Base-by-base conservation (phyloP, 352 stramenopile species). In the Pythium oligandrum region DNA sequence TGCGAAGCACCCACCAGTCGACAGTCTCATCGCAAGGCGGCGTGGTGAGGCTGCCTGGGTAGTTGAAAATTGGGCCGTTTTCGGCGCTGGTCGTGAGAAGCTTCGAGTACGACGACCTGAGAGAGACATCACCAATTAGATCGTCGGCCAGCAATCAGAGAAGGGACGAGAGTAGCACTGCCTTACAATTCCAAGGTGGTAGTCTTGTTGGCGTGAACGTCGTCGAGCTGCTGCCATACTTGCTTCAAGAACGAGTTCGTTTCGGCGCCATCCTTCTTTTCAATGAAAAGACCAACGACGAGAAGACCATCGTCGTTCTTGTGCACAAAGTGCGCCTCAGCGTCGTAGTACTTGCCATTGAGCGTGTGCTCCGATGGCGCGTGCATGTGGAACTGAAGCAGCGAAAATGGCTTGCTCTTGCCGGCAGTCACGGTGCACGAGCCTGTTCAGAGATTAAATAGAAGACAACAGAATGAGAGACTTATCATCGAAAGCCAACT, bases 1-100 rank as follows among this genome's bases (percentile, higher is more conserved):
- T 68, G 51, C 78, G 46, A 42, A 87, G 56, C 26, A 89, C 68
- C 73, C 75, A 89, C 78, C 78, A 89, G 53, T 85, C 66, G 1
- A 73, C 78, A 40, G 53, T 74, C 53, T 87, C 78, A 42, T 60
- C 51, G 36, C 78, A 89, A 9, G 40, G 51, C 0, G 78, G 78
- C 1, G 71, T 85, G 17, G 75, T 89, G 11, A 86, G 64, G 17
- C 78, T 87, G n/a, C 78, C 78, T 0, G 71, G 51, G 70, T 89
- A 89, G 66, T 89, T 89, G 60, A 66, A 85, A 11, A 78, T 44
- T 9, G 44, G 58, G 36, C 68, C 38, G 8, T 10, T 42, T 26
- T 44, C 51, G 17, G 55, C 44, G n/a, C 44, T 51, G 7, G 48
- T 55, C 31, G 44, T 42, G 34, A 74, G 42, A 8, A 78, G 47